These are phyloP conservation scores for Ampelomyces quisqualis DNA, from an alignment of 2,329 filamentous ascomycete genomes.

Conservation along the genomic window DNA sequence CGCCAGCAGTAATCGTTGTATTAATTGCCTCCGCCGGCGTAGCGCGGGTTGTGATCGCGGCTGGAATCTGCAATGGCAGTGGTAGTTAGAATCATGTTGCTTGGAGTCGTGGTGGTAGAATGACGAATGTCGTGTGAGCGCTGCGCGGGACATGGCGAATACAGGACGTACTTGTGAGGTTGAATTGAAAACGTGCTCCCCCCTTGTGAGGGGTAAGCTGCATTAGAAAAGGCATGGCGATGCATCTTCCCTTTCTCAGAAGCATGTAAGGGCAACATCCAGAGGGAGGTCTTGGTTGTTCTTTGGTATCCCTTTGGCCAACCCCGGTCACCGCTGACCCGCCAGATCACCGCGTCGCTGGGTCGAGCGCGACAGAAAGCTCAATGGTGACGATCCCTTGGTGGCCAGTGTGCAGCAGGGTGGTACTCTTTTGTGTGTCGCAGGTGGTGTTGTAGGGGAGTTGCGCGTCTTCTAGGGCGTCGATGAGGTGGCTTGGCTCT, in stretches of 20 bases:
- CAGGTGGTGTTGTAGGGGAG: conserved; percentile 12
- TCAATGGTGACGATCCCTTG: conserved; percentile 6
- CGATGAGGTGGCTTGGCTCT: conserved; percentile 29
- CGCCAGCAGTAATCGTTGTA: conserved; percentile 65
- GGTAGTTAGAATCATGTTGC: conserved; percentile 33
- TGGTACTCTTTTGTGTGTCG: not conserved
- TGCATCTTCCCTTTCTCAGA: conserved; percentile 70
- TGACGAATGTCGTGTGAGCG: conserved; percentile 18
- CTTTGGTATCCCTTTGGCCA: conserved; percentile 39
- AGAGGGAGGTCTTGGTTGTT: conserved; percentile 32
- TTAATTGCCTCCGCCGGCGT: conserved; percentile 70
- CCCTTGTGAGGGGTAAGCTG: conserved; percentile 67
- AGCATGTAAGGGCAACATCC: conserved; percentile 64
- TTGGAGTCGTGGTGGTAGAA: conserved; percentile 19
- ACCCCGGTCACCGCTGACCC: conserved; percentile 40
- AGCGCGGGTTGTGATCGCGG: conserved; percentile 74
- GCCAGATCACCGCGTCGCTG: conserved; percentile 31
- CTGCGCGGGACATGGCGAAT: conserved; percentile 25
- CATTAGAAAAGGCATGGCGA: conserved; percentile 84
- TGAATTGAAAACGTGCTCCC: conserved; percentile 80
- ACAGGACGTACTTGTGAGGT: conserved; percentile 72
- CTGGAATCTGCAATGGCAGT: conserved; percentile 66
- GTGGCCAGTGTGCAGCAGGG: not conserved
- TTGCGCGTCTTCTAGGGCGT: conserved; percentile 24
- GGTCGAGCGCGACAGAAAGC: conserved; percentile 14